A percentile compares a stretch with the other conserved stretches of the same genome.
Conservation (phyloP, 2,329 filamentous ascomycete genomes). For the Penicillium palitans region DNA sequence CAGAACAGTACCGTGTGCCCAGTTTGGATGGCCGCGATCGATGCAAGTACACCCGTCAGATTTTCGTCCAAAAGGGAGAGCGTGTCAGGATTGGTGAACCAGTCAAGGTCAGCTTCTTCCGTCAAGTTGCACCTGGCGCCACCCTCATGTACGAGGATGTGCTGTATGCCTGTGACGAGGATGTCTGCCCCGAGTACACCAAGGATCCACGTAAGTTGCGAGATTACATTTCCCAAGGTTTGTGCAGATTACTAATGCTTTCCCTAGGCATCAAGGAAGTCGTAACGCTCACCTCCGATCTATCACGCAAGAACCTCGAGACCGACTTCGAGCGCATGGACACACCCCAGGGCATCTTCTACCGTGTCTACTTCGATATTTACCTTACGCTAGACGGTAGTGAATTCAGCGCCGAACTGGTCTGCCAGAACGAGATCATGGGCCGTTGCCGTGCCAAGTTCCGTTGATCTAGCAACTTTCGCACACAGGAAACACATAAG, state of each 20-base stretch:
- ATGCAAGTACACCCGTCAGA: constrained; percentile 98
- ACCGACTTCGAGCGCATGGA: constrained; percentile 99
- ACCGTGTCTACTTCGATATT: constrained; percentile 68
- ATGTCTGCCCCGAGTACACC: constrained; percentile 97
- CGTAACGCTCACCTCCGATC: constrained; percentile 92
- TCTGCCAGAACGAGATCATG: constrained; percentile 99
- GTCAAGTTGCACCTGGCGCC: constrained; percentile 93
- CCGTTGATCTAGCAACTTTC: constrained; percentile 48
- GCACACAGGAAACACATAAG: not conserved
- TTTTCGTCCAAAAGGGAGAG: constrained; percentile 98
- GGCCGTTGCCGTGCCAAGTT: constrained; percentile 92
- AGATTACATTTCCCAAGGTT: not conserved
- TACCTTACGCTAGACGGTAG: constrained; percentile 95
- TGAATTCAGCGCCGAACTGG: constrained; percentile 95
- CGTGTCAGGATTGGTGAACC: constrained; percentile 99
- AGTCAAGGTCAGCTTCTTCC: constrained; percentile 98
- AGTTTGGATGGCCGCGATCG: constrained; percentile 95
- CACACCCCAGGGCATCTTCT: constrained; percentile 94
- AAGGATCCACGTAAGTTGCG: constrained; percentile 93
- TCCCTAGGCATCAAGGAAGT: constrained; percentile 92
- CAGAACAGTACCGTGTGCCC: constrained; percentile 95
- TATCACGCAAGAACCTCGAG: constrained; percentile 96
- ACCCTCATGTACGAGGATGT: constrained; percentile 99
- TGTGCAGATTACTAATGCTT: not conserved
- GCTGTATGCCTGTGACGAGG: constrained; percentile 94